These are phyloP conservation scores for Barnettozyma populi DNA, from an alignment of 805 yeast species.

Conservation along the genomic window DNA sequence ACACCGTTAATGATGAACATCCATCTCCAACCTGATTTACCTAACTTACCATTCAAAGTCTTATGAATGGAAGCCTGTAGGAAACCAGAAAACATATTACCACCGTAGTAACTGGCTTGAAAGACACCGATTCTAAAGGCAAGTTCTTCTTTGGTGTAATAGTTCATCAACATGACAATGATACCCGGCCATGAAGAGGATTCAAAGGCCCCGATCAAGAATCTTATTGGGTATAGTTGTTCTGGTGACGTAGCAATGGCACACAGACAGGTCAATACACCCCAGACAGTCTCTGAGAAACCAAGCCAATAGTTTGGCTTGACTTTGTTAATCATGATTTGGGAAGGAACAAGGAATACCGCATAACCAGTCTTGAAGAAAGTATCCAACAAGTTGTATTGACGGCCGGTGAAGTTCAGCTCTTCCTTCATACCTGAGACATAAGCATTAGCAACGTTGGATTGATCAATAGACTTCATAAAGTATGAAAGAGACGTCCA, in stretches of 20 bases:
- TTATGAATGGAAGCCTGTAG: constrained; percentile 25
- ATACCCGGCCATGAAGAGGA: constrained; percentile 50
- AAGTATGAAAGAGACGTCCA: constrained; percentile 13
- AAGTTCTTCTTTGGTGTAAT: constrained; percentile 32
- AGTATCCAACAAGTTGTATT: constrained; percentile 38
- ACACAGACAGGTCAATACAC: constrained; percentile 54
- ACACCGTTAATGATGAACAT: constrained; percentile 15
- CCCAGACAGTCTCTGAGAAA: constrained; percentile 60
- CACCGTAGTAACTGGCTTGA: constrained; percentile 13
- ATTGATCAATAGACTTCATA: constrained; percentile 44
- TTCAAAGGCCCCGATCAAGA: constrained; percentile 65
- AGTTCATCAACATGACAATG: constrained; percentile 29
- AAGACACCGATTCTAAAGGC: constrained; percentile 28
- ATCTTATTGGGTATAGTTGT: constrained; percentile 51
- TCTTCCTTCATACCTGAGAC: constrained; percentile 42
- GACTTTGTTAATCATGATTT: constrained; percentile 50
- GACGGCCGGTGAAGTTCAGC: constrained; percentile 25
- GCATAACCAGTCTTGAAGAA: constrained; percentile 57
- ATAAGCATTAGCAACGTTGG: constrained; percentile 51
- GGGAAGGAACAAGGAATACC: constrained; percentile 61
- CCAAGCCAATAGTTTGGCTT: constrained; percentile 48
- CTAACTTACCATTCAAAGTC: constrained; percentile 8
- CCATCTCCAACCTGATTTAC: constrained; percentile 15
- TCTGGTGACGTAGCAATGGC: constrained; percentile 31
- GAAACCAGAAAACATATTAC: constrained; percentile 28